These are phyloP conservation scores for Elsinoe fawcettii DNA, from an alignment of 2,329 filamentous ascomycete genomes.

Conservation along the genomic window DNA sequence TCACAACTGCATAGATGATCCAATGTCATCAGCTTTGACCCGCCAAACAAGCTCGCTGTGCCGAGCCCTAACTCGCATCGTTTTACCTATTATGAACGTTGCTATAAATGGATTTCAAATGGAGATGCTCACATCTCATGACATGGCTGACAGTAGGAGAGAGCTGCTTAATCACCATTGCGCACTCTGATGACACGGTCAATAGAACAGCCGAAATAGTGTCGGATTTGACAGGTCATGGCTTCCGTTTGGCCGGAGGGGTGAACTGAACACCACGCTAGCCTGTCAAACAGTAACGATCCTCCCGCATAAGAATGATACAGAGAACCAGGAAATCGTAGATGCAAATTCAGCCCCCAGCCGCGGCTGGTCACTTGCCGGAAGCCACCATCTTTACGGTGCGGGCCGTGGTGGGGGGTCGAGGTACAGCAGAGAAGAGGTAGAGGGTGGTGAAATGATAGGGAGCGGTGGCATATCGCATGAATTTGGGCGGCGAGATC, in stretches of 20 bases:
- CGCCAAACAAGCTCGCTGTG: neutral
- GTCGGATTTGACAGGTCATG: constrained; percentile 1
- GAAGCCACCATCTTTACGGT: constrained; percentile 5
- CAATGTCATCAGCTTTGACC: neutral
- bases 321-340: constrained; percentile 6
- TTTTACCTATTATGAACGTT: constrained; percentile 7
- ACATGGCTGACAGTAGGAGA: neutral
- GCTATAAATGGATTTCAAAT: constrained; percentile 5
- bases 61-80: constrained; percentile 8
- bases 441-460: constrained; percentile 1
- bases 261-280: neutral
- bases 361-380: neutral
- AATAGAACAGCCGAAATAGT: neutral
- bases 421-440: neutral
- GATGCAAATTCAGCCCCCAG: neutral
- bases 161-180: neutral
- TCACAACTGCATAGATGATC: neutral
- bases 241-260: constrained; percentile 9
- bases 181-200: neutral
- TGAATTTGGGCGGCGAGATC: neutral
- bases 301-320: constrained; percentile 1
- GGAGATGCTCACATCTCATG: neutral
- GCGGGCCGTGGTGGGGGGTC: neutral
- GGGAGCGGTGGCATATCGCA: constrained; percentile 5
- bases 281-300: neutral